These are phyloP conservation scores for Pseudozyma thailandica DNA, from an alignment of 1,284 basidiomycete species.

Conservation along the genomic window DNA sequence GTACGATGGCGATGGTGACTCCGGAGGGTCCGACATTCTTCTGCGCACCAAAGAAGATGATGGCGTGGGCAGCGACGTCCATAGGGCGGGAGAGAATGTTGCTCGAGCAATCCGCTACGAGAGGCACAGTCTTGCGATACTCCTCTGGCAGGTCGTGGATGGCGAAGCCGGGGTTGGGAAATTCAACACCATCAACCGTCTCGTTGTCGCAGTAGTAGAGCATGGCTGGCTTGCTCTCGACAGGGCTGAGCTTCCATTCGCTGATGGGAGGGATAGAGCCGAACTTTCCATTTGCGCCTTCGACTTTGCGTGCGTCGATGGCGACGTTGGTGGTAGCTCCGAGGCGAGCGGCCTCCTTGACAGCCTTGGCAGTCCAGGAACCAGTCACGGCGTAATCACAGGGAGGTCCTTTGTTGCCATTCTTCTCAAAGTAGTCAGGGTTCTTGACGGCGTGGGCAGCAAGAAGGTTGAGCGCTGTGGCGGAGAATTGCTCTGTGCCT, in stretches of 20 bases:
- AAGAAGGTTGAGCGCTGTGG: conserved; percentile 64
- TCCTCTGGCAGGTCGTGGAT: conserved; percentile 77
- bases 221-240: conserved; percentile 77
- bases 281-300: conserved; percentile 70
- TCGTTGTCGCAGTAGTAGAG: conserved; percentile 99
- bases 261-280: conserved; percentile 81
- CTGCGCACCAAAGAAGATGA: conserved; percentile 98
- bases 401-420: conserved; percentile 52
- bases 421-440: conserved; percentile 52
- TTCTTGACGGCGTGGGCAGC: conserved; percentile 59
- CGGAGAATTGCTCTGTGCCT: conserved; percentile 66
- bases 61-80: conserved; percentile 76
- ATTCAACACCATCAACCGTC: conserved; percentile 96
- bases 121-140: conserved; percentile 74
- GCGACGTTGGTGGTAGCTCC: conserved; percentile 55
- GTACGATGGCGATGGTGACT: conserved; percentile 89
- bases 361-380: conserved; percentile 63
- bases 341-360: conserved; percentile 62
- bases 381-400: conserved; percentile 66
- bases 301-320: conserved; percentile 51
- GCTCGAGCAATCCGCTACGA: conserved; percentile 95
- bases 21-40: conserved; percentile 98
- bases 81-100: conserved; percentile 98
- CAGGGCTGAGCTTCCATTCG: conserved; percentile 79
- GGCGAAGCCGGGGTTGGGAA: conserved; percentile 83